Base-by-base conservation (phyloP, 257 asterid genomes). In the Cinchona pubescens region DNA sequence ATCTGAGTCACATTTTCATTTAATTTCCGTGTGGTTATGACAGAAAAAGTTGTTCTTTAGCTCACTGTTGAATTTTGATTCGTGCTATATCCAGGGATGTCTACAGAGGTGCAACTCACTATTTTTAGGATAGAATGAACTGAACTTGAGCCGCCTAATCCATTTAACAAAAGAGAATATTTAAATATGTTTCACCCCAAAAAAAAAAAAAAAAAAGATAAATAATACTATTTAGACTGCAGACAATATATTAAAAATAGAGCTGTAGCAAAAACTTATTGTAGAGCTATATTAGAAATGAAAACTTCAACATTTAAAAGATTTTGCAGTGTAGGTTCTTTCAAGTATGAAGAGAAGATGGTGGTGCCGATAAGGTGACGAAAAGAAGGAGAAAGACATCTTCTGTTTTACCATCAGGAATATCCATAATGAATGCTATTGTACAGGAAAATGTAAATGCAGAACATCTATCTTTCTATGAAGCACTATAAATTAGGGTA, bases 381-480 rank as follows among this genome's bases (percentile, higher is more conserved):
- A 56, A 72, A 37, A 68, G 27, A 71, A 25, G 67, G 23, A 55
- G 1, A 48, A 29, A 63, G 35, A 60, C 3, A 70, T 61, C 53
- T 76, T 55, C 30, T 61, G 15, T 32, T 7, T 60, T 23, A 46
- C 35, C 32, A 45, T 27, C 48, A 40, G 65, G n/a, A 40, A 42
- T 46, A 25, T 63, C 64, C 21, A 29, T n/a, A 23, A 19, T 46
- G 42, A 38, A 32, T 59, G 71, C 8, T 59, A 45, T 48, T 69
- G 43, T 61, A 69, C 72, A 68, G 42, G 58, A 76, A 42, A 45
- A 58, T 37, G 69, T 71, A 18, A 16, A 61, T 27, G 72, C 27
- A 34, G 46, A 45, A 37, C 6, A 37, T 23, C 66, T 37, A n/a
- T 35, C 34, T 38, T 32, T 5, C 15, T 25, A 13, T 15, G 42